These are phyloP conservation scores for Podaxis sp. DNA, from an alignment of 768 basidiomycete genomes.

Conservation along the genomic window DNA sequence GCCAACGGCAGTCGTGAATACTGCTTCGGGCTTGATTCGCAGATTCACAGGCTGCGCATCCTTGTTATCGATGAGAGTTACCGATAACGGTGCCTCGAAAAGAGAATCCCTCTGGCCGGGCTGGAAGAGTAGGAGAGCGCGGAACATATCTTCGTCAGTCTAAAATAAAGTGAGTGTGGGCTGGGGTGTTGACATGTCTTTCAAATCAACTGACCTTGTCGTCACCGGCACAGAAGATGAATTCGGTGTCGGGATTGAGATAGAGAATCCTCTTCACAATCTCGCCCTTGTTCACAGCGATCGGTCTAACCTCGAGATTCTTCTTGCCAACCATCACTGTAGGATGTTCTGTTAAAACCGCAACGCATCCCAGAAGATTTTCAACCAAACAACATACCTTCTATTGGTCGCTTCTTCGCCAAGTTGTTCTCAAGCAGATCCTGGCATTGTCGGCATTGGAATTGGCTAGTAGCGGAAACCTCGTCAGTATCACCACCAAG, in stretches of 20 bases:
- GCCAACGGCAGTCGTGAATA: conserved; percentile 95
- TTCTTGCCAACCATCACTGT: conserved; percentile 95
- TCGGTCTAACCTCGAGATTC: conserved; percentile 94
- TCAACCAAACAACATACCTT: conserved; percentile 48
- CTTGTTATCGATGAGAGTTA: conserved; percentile 49
- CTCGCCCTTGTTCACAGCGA: conserved; percentile 98
- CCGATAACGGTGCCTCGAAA: conserved; percentile 59
- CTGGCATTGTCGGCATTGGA: conserved; percentile 96
- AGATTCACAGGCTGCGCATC: conserved; percentile 53
- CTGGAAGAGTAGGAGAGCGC: conserved; percentile 69
- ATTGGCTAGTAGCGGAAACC: conserved; percentile 45
- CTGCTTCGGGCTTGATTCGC: conserved; percentile 58
- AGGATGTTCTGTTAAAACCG: neutral
- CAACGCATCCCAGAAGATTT: neutral
- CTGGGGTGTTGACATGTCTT: neutral
- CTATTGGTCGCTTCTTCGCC: conserved; percentile 90
- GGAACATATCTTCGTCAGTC: conserved; percentile 99
- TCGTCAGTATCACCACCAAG: conserved; percentile 10
- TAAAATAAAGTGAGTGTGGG: conserved; percentile 22
- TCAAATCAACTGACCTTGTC: conserved; percentile 67
- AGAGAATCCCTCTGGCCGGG: conserved; percentile 39
- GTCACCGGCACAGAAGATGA: conserved; percentile 97
- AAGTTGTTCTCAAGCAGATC: conserved; percentile 94
- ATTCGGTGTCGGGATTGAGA: conserved; percentile 90
- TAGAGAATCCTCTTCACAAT: conserved; percentile 95